Evolutionary conservation across 306 rosid species (phyloP), one percentile per base, ranked within the genome.

Genomic region (Canavalia gladiata): DNA sequence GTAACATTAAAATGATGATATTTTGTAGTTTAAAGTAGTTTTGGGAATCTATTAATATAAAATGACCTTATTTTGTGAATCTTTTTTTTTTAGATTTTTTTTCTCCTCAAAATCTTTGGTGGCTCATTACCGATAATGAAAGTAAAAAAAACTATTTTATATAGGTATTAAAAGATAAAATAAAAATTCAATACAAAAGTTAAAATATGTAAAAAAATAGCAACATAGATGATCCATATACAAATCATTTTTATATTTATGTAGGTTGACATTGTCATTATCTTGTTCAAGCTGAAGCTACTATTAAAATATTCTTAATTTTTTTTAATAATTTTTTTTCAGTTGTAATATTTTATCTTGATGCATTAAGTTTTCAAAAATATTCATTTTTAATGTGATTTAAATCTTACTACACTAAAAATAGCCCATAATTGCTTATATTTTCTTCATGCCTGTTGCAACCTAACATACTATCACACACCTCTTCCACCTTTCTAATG

Each of bases 221-320:
- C 7, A 69, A 43, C 56, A 29, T 28, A 47, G 45, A 25, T 49
- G 31, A 62, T 43, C 59, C 66, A 18, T 41, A 10, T 34, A 42
- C 25, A 7, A 10, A 37, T 45, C 73, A 28, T 47, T 82, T 75
- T 74, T 82, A 37, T 84, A 49, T 78, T 49, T 77, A 75, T 80
- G 67, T 65, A 94, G 99, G 95, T 95, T 82, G 97, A 95, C 57
- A 97, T 97, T 35, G 97, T 97, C 30, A 84, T 93, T 74, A 97
- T 90, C 37, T 87, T 90, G 68, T 95, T 95, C 82, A 91, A 85
- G 87, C 90, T 91, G 84, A 92, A 92, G 90, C 88, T 62, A 89
- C 83, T 91, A 31, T 59, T 85, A 54, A 84, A 88, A 42, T 91
- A 87, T 86, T 95, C 97, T 78, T 55, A 77, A 28, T 92, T 95